Evolutionary conservation across 306 rosid genomes (phyloP), one percentile per base, ranked within the genome.

Genomic region (Abrus precatorius): DNA sequence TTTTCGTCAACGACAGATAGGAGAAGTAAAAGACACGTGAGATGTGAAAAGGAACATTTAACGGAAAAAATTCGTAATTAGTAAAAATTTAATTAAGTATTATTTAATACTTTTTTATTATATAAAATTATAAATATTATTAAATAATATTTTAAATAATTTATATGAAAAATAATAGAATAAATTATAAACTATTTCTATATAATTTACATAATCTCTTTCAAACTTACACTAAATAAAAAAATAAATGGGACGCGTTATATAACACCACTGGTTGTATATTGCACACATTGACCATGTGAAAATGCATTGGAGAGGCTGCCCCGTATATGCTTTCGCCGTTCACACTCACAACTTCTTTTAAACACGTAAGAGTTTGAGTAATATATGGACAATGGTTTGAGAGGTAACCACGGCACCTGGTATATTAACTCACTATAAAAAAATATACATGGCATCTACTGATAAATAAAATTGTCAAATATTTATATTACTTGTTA

Each of bases 1-100:
- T 68, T 45, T 49, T 12, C 30, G 75, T 69, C 60, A 50, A 70
- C 61, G n/a, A 70, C 48, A 49, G 48, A 70, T 6, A 69, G 13
- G 44, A 30, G 44, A 13, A 69, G 61, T 70, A 34, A 36, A 72
- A 53, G 14, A 36, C 62, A 36, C 0, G 13, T 33, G 48, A 49
- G 52, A 29, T 20, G 34, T 30, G 30, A 30, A 10, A 30, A 60
- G 5, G 20, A 20, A 20, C 20, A 20, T 20, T 20, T 20, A 20
- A 20, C 20, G 20, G 20, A 20, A 20, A 20, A 20, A 20, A 20
- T 0, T 20, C 20, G 20, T 20, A 20, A 20, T 20, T 20, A 20
- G 20, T 20, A 20, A 20, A 20, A 20, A 20, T 20, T 20, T 20
- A 20, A 20, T 20, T 20, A 20, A 20, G 20, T 20, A 20, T 20